Evolutionary conservation across 306 rosid genomes (phyloP), one percentile per base, ranked within the genome.

Genomic region (Quercus engelmannii): DNA sequence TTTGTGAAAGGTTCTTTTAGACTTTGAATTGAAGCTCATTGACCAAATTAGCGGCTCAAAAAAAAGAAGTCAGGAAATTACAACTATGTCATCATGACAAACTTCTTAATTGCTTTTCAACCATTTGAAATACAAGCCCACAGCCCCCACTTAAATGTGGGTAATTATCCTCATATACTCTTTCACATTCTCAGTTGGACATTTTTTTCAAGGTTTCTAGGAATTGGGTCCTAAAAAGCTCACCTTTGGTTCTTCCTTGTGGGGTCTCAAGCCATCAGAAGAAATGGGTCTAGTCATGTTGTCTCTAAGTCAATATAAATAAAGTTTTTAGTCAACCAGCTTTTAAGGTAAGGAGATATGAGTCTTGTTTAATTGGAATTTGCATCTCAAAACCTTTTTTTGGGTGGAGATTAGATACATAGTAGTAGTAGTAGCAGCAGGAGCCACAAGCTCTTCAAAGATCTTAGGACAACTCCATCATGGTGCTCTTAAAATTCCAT

Each of bases 1-100:
- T 63, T 71, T 69, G 21, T 23, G 35, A 65, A 55, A 78, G 15
- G 35, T 51, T 33, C 85, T 78, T 81, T 81, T 64, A 74, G 86
- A 81, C 85, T 84, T 87, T 81, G 83, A 76, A 79, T 79, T 78
- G 69, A 85, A 83, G 28, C 69, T 73, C 79, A 77, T 80, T 72
- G 79, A 86, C 83, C 65, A 28, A 13, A 68, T 74, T 62, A 61
- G 76, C 80, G 79, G 79, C 84, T 80, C 73, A 58, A 15, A 35
- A 49, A 76, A 52, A 74, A 23, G 11, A 75, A 74, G 78, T 77
- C 77, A 81, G 72, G 85, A 75, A 81, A 85, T 80, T 74, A 80
- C 80, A 71, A 55, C 77, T 5, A 55, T 69, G 80, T 78, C 64
- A 88, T 82, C 68, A 86, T 84, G 74, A 26, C 77, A 57, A 31